phyloP scores from a whole-genome alignment of 1,139 yeast genomes.

The Pichia sp. region DNA sequence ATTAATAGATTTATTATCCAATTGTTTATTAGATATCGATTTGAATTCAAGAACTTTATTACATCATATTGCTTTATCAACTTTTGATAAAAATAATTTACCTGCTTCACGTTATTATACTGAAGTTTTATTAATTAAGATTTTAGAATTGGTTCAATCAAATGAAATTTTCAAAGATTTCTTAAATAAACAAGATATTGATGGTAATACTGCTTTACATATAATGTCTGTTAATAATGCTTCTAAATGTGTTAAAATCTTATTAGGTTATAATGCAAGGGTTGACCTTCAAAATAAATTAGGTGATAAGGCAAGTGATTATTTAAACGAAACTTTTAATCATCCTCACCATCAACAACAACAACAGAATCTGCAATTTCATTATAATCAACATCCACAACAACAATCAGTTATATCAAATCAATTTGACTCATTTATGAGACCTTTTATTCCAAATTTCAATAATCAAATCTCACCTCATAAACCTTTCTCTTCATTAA shows the following conservation, averaged over 20 bases:
- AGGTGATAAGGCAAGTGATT: slow-evolving; percentile 71
- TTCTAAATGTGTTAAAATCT: slow-evolving; percentile 63
- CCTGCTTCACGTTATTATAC: slow-evolving; percentile 77
- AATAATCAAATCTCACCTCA: slow-evolving; percentile 1
- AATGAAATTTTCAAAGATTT: slow-evolving; percentile 54
- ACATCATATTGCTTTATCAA: slow-evolving; percentile 73
- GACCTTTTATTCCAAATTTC: slow-evolving; percentile 14
- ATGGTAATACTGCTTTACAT: slow-evolving; percentile 87
- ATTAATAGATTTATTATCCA: slow-evolving; percentile 39
- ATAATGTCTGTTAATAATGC: slow-evolving; percentile 72
- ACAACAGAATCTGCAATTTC: no score
- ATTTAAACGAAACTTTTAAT: slow-evolving; percentile 39
- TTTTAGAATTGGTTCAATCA: slow-evolving; percentile 50
- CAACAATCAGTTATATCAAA: background rate
- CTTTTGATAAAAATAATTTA: slow-evolving; percentile 51
- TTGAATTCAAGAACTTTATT: slow-evolving; percentile 60
- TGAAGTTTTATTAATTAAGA: slow-evolving; percentile 65
- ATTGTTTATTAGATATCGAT: slow-evolving; percentile 51
- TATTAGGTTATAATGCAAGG: slow-evolving; percentile 66
- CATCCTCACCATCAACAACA: slow-evolving; percentile 13
- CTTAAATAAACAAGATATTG: slow-evolving; percentile 68
- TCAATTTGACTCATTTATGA: slow-evolving; percentile 10
- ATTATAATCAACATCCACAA: background rate
- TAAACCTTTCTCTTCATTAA: background rate
- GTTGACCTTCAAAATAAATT: slow-evolving; percentile 65